Conservation (phyloP, 2,329 filamentous ascomycete genomes). For the Fusarium sp. region DNA sequence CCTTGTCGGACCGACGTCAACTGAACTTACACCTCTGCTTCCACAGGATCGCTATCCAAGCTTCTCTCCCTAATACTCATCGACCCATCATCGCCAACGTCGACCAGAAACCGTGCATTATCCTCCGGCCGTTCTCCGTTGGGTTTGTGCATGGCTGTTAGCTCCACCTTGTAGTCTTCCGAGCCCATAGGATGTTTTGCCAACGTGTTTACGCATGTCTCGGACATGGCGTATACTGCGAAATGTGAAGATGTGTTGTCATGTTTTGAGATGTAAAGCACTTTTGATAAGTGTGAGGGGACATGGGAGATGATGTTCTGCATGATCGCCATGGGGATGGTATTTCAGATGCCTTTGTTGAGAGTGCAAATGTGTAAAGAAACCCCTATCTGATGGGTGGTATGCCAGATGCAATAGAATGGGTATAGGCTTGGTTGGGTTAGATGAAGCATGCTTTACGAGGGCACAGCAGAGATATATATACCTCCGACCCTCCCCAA, state of each 20-base stretch:
- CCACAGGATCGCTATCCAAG: background rate
- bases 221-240: constrained; percentile 1
- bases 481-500: fast-evolving
- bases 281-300: background rate
- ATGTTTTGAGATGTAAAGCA: constrained; percentile 12
- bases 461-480: background rate
- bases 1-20: too few relatives aligned
- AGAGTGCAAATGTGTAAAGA: too few relatives aligned
- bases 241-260: background rate
- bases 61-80: constrained; percentile 5
- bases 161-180: constrained; percentile 12
- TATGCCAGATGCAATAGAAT: background rate
- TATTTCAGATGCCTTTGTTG: too few relatives aligned
- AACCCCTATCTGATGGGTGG: too few relatives aligned
- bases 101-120: constrained; percentile 14
- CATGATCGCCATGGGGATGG: background rate
- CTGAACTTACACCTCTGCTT: constrained; percentile 14
- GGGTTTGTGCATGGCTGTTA: constrained; percentile 7
- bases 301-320: constrained; percentile 1
- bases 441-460: background rate
- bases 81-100: background rate
- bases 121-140: background rate
- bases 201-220: constrained; percentile 1
- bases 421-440: background rate
- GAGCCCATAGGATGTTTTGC: background rate